These are phyloP conservation scores for Oidium heveae DNA, from an alignment of 2,329 filamentous ascomycete genomes.

Conservation along the genomic window DNA sequence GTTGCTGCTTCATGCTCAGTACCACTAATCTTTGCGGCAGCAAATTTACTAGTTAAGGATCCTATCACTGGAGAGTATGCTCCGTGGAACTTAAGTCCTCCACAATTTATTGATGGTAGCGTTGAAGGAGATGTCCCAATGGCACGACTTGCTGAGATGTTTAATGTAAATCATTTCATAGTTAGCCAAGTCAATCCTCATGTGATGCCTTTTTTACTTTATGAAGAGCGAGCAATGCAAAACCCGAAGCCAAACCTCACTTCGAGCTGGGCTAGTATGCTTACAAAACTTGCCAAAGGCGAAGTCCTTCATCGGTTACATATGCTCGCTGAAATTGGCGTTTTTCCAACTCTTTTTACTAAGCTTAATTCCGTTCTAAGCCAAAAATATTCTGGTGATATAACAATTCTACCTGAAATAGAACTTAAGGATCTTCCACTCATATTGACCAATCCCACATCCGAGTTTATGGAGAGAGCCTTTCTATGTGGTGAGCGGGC, in stretches of 20 bases:
- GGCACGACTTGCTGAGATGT: slow-evolving; percentile 74
- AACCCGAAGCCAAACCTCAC: slow-evolving; percentile 14
- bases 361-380: slow-evolving; percentile 62
- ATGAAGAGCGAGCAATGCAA: slow-evolving; percentile 32
- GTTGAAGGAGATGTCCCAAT: slow-evolving; percentile 88
- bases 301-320: slow-evolving; percentile 64
- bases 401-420: slow-evolving; percentile 73
- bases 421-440: slow-evolving; percentile 46
- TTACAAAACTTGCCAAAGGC: slow-evolving; percentile 50
- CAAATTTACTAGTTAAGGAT: slow-evolving; percentile 61
- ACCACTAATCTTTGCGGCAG: slow-evolving; percentile 60
- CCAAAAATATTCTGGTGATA: slow-evolving; percentile 83
- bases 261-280: slow-evolving; percentile 31
- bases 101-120: slow-evolving; percentile 80
- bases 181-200: slow-evolving; percentile 94
- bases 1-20: slow-evolving; percentile 92
- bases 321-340: slow-evolving; percentile 51
- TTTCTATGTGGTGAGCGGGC: slow-evolving; percentile 59
- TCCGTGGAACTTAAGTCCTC: slow-evolving; percentile 67
- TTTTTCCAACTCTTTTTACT: slow-evolving; percentile 55
- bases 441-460: slow-evolving; percentile 61
- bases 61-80: slow-evolving; percentile 50
- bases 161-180: slow-evolving; percentile 96
- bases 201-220: slow-evolving; percentile 61
- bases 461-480: slow-evolving; percentile 64